Evolutionary conservation across 2,329 filamentous ascomycete genomes (phyloP), one percentile per base, ranked within the genome.

Genomic region (Sclerotinia sclerotiorum): DNA sequence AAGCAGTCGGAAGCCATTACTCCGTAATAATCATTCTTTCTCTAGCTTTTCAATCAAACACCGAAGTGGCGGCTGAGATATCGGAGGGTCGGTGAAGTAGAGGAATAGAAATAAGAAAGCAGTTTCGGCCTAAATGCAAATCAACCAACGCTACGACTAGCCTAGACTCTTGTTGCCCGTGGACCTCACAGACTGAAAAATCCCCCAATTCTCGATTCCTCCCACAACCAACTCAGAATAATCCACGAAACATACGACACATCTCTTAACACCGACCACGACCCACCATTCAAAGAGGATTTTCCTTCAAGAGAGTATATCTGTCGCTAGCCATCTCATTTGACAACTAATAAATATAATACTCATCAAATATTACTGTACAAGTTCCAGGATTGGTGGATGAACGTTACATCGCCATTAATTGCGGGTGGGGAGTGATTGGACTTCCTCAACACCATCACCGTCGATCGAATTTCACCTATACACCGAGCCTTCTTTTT

Each of bases 351-450:
- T 51, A 62, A 62, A 51, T 11, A 51, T 39, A 51, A 13, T n/a
- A n/a, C 15, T 27, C 24, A 24, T n/a, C 55, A 57, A 15, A 39
- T 24, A 17, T 21, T 6, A 24, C 21, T 32, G 27, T 24, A 19
- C 27, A 35, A n/a, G 39, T 27, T 24, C 55, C 21, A 11, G 19
- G 11, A 35, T 15, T 56, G 17, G 39, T 58, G 55, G 55, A 58
- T 58, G 55, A 58, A 58, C 55, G 42, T 44, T 44, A 58, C 55
- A 21, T 58, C 19, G 35, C 24, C 35, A 58, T 27, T 44, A n/a
- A 58, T 58, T 58, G 11, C 55, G 35, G 55, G 55, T 44, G 55
- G 55, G 55, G 55, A 58, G 55, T n/a, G 55, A 42, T 44, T 42
- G 35, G 35, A 58, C 55, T 35, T 24, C 27, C 13, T 49, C 29